Percentiles rank a stretch among this genome's conserved stretches.
Evolutionary conservation across 1,139 yeast genomes (phyloP).

Genomic region (Scheffersomyces titani): DNA sequence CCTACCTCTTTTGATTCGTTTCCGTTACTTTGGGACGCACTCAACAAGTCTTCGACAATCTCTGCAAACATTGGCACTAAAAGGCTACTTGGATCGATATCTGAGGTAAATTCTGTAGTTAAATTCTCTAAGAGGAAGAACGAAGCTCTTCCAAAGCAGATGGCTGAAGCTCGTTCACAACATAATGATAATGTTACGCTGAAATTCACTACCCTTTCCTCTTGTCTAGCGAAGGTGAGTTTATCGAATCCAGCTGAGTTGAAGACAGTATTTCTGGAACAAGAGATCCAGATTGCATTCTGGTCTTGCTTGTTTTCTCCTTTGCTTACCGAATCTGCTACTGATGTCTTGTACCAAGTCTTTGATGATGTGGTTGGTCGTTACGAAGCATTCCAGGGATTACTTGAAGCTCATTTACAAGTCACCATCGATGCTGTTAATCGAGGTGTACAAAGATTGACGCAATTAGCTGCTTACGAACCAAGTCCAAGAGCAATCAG

Average conservation of each 20-base stretch:
- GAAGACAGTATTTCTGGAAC: conserved; percentile 26
- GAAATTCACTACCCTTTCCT: conserved; percentile 23
- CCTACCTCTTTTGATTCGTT: conserved; percentile 48
- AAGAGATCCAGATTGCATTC: conserved; percentile 47
- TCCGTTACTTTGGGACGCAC: conserved; percentile 47
- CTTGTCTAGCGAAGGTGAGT: conserved; percentile 35
- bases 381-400: conserved; percentile 64
- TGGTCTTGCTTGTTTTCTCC: conserved; percentile 75
- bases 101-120: conserved; percentile 44
- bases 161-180: conserved; percentile 25
- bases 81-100: conserved; percentile 43
- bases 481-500: conserved; percentile 78
- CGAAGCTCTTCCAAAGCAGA: conserved; percentile 18
- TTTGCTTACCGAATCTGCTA: conserved; percentile 62
- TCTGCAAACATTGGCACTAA: conserved; percentile 40
- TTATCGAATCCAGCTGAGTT: conserved; percentile 47
- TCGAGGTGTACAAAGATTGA: conserved; percentile 46
- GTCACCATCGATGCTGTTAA: conserved; percentile 51
- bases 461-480: conserved; percentile 56
- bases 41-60: conserved; percentile 39
- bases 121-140: conserved; percentile 30
- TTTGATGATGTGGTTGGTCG: conserved; percentile 62
- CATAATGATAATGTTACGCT: conserved; percentile 34
- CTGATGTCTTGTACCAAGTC: conserved; percentile 72
- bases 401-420: conserved; percentile 46